Evolutionary conservation across 495 filamentous ascomycete species (phyloP), one percentile per base, ranked within the genome.

Genomic region (Aspergillus sclerotiicarbonarius): DNA sequence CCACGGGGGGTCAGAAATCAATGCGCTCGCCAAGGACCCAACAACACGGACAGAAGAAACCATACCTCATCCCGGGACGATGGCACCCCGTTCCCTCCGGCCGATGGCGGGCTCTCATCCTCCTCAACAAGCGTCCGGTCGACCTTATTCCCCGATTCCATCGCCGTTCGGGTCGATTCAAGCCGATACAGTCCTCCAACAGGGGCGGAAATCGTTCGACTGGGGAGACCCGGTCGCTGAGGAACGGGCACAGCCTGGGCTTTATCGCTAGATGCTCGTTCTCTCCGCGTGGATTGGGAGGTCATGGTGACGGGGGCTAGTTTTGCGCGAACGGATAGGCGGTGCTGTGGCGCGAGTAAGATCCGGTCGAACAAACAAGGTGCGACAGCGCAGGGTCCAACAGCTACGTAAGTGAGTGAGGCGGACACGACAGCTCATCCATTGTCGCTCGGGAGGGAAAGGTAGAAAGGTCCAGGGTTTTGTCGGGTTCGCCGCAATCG

Each of bases 161-260:
- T 61, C 35, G 57, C 63, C 33, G 60, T 60, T 52, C 50, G 63
- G 2, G 58, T 51, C 37, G 58, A 45, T 39, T 74, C 69, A 12
- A 72, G 51, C 59, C 63, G 68, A 48, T 67, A 58, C 48, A 74
- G 54, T 32, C 57, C 70, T 9, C 65, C 72, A 20, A 58, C 56
- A 5, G 75, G 72, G 15, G 73, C 69, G 25, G 75, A 78, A 15
- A 59, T 54, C n/a, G 75, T 75, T 49, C 73, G 66, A 49, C 52
- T 61, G 12, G 62, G 69, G 41, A 75, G 67, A 12, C 61, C 63
- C 13, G 72, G 71, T 41, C 72, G 68, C 53, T 65, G 65, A 20
- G 61, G 65, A 51, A 66, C 49, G 51, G 62, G 59, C 53, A 64
- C 66, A 31, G 63, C 57, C 49, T 71, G 67, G 21, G 67, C 67